phyloP scores from a whole-genome alignment of 148 eudicot species.

The Oxyria digyna region DNA sequence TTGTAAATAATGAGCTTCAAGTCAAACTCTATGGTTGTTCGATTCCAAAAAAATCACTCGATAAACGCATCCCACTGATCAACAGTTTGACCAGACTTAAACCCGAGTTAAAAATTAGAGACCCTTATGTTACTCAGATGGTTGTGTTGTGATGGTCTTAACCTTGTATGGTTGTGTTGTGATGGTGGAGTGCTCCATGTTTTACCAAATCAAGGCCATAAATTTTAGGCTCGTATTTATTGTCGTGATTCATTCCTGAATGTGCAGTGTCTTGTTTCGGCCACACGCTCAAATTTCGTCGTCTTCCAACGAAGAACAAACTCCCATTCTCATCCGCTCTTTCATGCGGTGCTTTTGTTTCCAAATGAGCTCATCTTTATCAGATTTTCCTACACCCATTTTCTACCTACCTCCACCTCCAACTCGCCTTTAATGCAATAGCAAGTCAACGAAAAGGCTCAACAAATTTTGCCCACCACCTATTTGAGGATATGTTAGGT shows the following conservation, averaged over 20 bases:
- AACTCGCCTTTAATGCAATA: not conserved
- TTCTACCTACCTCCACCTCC: slow-evolving; percentile 1
- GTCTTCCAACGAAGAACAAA: not conserved
- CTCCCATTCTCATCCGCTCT: not conserved
- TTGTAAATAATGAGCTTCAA: too few species aligned
- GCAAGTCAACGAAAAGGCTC: not conserved
- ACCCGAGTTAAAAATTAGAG: too few species aligned
- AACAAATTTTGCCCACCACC: not conserved
- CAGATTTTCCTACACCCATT: not conserved
- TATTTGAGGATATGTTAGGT: not conserved
- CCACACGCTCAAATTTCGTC: not conserved
- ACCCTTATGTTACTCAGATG: too few species aligned
- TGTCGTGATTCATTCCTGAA: not conserved
- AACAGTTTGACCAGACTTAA: too few species aligned
- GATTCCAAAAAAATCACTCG: too few species aligned
- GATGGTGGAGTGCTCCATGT: too few species aligned
- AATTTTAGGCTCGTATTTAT: not conserved
- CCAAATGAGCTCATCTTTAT: not conserved
- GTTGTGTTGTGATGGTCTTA: too few species aligned
- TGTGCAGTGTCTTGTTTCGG: not conserved
- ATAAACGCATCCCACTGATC: too few species aligned
- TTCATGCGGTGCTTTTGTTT: not conserved
- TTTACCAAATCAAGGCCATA: not conserved
- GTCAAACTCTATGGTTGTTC: too few species aligned
- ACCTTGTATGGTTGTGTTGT: too few species aligned